These are phyloP conservation scores for Delonix regia DNA, from an alignment of 306 rosid genomes.

Conservation along the genomic window DNA sequence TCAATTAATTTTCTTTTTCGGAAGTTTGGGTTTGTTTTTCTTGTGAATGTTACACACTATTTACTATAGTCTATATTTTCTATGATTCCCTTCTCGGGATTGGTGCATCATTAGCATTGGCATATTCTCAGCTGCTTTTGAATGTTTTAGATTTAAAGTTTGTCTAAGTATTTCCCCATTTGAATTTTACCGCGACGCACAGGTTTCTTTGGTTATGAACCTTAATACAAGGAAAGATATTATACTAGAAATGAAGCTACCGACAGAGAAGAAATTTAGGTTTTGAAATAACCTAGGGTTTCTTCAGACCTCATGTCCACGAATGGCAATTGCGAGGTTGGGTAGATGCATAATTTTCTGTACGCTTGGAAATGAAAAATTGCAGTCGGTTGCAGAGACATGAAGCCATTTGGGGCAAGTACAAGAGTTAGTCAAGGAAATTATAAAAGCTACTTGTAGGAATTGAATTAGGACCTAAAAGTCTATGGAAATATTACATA, in stretches of 20 bases:
- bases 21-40: slow-evolving; percentile 4
- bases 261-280: slow-evolving; percentile 21
- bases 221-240: neutral
- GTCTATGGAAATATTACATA: neutral
- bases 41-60: neutral
- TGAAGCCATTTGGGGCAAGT: slow-evolving; percentile 7
- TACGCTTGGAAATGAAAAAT: neutral
- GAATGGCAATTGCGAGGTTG: slow-evolving; percentile 24
- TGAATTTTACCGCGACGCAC: slow-evolving; percentile 3
- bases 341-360: neutral
- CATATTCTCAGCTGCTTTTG: slow-evolving; percentile 10
- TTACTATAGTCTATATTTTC: neutral
- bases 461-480: neutral
- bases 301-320: slow-evolving; percentile 21
- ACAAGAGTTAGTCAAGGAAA: neutral
- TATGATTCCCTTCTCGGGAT: slow-evolving; percentile 38
- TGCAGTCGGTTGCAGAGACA: slow-evolving; percentile 12
- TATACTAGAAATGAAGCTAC: neutral
- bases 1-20: neutral
- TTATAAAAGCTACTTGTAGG: neutral
- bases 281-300: slow-evolving; percentile 50
- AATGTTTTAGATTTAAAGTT: slow-evolving; percentile 26
- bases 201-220: slow-evolving; percentile 29
- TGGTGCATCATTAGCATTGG: slow-evolving; percentile 36
- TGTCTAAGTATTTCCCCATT: slow-evolving; percentile 37